A percentile compares a stretch with the other conserved stretches of the same genome.
Evolutionary conservation across 2,329 filamentous ascomycete genomes (phyloP).

Genomic region (Erysiphe neolycopersici): DNA sequence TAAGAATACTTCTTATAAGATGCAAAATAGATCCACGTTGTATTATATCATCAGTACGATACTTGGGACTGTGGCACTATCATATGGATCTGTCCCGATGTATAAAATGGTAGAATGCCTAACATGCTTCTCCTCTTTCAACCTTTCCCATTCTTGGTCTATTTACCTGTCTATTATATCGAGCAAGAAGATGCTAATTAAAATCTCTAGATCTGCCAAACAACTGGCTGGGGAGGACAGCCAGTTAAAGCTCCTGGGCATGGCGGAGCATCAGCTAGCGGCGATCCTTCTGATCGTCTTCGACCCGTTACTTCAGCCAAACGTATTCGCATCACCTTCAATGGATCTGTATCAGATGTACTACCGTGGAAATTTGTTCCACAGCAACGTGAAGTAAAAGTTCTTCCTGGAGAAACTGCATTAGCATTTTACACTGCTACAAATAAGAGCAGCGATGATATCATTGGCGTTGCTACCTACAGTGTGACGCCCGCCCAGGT

Average conservation of each 20-base stretch:
- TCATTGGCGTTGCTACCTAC: conserved; percentile 94
- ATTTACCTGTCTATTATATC: too few species aligned
- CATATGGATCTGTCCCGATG: conserved; percentile 61
- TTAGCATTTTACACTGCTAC: conserved; percentile 94
- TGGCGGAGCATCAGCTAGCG: conserved; percentile 19
- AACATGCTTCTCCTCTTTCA: neutral
- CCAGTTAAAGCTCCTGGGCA: conserved; percentile 60
- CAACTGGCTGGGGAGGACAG: conserved; percentile 77
- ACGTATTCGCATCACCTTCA: conserved; percentile 86
- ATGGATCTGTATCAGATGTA: conserved; percentile 79
- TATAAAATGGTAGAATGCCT: conserved; percentile 49
- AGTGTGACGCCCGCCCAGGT: conserved; percentile 90
- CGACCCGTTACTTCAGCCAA: conserved; percentile 55
- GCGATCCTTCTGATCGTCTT: conserved; percentile 49
- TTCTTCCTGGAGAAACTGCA: conserved; percentile 86
- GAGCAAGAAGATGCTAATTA: too few species aligned
- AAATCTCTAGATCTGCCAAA: conserved; percentile 41
- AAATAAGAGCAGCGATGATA: conserved; percentile 71
- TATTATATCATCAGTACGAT: conserved; percentile 56
- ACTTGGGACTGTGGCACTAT: conserved; percentile 51
- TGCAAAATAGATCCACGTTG: conserved; percentile 41
- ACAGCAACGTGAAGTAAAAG: conserved; percentile 87
- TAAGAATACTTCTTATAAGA: conserved; percentile 33
- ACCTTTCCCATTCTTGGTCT: too few species aligned
- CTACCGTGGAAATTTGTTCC: conserved; percentile 94